Evolutionary conservation across 495 filamentous ascomycete species (phyloP), one percentile per base, ranked within the genome.

Genomic region (Sphaerosporella brunnea): DNA sequence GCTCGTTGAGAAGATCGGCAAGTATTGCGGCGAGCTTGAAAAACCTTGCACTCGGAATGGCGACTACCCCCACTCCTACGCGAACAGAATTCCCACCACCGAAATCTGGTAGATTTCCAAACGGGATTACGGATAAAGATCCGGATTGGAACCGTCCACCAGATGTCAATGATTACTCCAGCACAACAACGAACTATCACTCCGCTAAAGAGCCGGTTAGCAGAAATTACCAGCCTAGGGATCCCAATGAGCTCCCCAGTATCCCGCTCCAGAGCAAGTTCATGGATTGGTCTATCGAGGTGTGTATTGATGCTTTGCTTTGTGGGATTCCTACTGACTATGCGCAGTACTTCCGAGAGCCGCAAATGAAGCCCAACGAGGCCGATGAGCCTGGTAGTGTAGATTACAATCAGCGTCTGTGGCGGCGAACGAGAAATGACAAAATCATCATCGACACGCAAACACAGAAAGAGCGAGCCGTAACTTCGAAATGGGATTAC

Each of bases 291-390:
- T 92, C 87, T 0, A 86, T 84, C 52, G 88, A 95, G 70, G 73
- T 76, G 69, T 56, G 16, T n/a, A n/a, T n/a, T n/a, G n/a, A n/a
- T n/a, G n/a, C n/a, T n/a, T n/a, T n/a, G n/a, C n/a, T n/a, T n/a
- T n/a, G n/a, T n/a, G n/a, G n/a, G n/a, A n/a, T n/a, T n/a, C n/a
- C n/a, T n/a, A n/a, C n/a, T n/a, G n/a, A n/a, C n/a, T n/a, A n/a
- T n/a, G n/a, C n/a, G 24, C 54, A 77, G 67, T 96, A 99, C 62
- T 99, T 95, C 73, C 83, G 90, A 36, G 86, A 99, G 63, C 92
- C 92, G 35, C 90, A 99, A 64, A 99, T 99, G 90, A 90, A 88
- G 58, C 78, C 83, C 11, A 83, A 79, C 44, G 90, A 99, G 55
- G 81, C 86, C 21, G 90, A 99, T 51, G 90, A 99, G 63, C 90